A percentile compares a stretch with the other conserved stretches of the same genome.
Evolutionary conservation across 2,329 filamentous ascomycete species (phyloP).

Genomic region (Teratosphaeriaceae sp.): DNA sequence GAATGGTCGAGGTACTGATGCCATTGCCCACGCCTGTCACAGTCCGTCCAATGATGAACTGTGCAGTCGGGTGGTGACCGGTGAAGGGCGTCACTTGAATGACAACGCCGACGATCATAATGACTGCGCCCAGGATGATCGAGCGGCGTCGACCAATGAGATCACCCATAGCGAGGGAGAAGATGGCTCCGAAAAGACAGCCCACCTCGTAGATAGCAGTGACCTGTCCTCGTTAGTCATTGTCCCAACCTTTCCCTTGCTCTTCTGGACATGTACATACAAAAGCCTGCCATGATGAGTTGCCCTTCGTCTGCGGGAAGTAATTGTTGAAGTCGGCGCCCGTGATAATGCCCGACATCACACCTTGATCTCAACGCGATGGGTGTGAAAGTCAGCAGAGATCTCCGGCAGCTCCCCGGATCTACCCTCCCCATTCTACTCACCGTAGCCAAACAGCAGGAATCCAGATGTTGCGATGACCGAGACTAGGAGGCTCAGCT

Average conservation of each 20-base stretch:
- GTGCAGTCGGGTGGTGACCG: slow-evolving; percentile 33
- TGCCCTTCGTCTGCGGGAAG: slow-evolving; percentile 33
- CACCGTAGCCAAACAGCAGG: no score
- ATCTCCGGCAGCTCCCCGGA: no score
- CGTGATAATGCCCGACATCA: slow-evolving; percentile 30
- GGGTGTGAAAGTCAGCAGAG: no score
- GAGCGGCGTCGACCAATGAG: slow-evolving; percentile 36
- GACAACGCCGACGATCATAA: slow-evolving; percentile 39
- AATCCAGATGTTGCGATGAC: no score
- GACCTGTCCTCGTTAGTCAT: slow-evolving; percentile 17
- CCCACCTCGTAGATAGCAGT: slow-evolving; percentile 49
- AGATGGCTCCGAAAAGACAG: slow-evolving; percentile 37
- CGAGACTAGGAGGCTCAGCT: no score
- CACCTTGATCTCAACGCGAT: no score
- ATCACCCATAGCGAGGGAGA: slow-evolving; percentile 34
- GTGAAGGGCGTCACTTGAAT: slow-evolving; percentile 33
- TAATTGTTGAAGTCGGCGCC: slow-evolving; percentile 27
- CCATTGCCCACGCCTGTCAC: slow-evolving; percentile 51
- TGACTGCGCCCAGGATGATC: slow-evolving; percentile 36
- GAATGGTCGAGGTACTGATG: slow-evolving; percentile 50
- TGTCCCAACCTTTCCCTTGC: no score
- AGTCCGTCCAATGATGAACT: slow-evolving; percentile 48
- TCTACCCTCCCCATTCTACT: no score
- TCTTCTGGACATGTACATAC: slow-evolving; percentile 28
- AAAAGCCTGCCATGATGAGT: slow-evolving; percentile 45